phyloP scores from a whole-genome alignment of 306 rosid genomes.

The Cucurbita maxima region DNA sequence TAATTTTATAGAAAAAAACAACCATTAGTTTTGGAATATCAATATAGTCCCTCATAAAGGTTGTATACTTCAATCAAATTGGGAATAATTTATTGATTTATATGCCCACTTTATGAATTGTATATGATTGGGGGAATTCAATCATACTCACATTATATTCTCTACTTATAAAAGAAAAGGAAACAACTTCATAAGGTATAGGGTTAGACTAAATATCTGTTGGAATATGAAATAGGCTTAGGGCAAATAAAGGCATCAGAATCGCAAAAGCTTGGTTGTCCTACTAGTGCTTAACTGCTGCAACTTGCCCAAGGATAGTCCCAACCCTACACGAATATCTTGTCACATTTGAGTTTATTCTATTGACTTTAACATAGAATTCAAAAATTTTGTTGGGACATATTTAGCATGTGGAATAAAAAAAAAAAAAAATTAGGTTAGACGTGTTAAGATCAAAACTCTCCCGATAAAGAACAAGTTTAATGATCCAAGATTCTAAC shows the following conservation, averaged over 20 bases:
- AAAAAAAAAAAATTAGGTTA: too few species aligned
- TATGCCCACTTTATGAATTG: not conserved
- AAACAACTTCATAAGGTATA: not conserved
- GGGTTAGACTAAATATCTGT: not conserved
- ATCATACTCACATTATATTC: not conserved
- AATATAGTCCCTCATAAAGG: not conserved
- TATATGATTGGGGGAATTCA: not conserved
- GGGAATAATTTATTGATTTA: not conserved
- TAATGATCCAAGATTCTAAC: too few species aligned
- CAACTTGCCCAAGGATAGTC: not conserved
- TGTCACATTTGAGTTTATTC: not conserved
- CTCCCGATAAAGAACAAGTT: too few species aligned
- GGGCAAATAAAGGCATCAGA: not conserved
- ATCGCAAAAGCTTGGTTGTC: not conserved
- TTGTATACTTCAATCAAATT: not conserved
- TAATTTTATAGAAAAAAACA: too few species aligned
- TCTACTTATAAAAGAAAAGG: not conserved
- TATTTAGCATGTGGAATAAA: not conserved
- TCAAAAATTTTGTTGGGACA: not conserved
- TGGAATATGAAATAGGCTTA: not conserved
- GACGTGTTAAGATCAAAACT: too few species aligned
- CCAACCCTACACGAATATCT: not conserved
- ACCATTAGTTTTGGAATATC: too few species aligned
- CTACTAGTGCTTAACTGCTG: not conserved
- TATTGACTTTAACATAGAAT: not conserved